Evolutionary conservation across 352 stramenopile genomes (phyloP).

Genomic region (Phytophthora ramorum): DNA sequence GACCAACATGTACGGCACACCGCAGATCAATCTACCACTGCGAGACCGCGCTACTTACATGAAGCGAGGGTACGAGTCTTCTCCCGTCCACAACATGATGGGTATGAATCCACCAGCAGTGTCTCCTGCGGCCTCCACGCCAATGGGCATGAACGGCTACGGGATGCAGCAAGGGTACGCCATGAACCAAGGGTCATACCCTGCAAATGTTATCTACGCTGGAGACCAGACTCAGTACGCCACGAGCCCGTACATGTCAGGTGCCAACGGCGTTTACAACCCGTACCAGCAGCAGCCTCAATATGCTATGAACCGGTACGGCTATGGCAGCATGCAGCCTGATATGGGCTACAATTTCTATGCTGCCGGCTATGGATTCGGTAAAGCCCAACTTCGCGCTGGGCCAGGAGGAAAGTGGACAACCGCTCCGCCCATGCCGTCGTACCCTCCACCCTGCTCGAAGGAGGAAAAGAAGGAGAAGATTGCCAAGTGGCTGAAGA

Average conservation of each 20-base stretch:
- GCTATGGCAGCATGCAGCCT: constrained; percentile 42
- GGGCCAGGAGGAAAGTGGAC: constrained; percentile 74
- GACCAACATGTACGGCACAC: constrained; percentile 40
- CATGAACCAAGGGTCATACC: constrained; percentile 36
- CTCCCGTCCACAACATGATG: constrained; percentile 39
- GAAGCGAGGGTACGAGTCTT: constrained; percentile 51
- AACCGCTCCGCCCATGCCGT: constrained; percentile 71
- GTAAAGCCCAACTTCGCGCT: constrained; percentile 53
- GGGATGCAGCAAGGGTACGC: constrained; percentile 42
- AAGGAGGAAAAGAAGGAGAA: constrained; percentile 89
- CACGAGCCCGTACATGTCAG: constrained; percentile 44
- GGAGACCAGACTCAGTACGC: constrained; percentile 34
- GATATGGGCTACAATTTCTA: constrained; percentile 74
- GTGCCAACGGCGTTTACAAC: constrained; percentile 36
- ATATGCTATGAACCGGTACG: constrained; percentile 54
- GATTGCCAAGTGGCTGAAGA: constrained; percentile 86
- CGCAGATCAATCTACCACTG: constrained; percentile 71
- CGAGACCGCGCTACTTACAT: constrained; percentile 64
- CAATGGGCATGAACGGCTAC: constrained; percentile 39
- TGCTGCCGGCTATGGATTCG: constrained; percentile 57
- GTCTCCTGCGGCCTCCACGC: constrained; percentile 26
- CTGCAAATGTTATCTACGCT: constrained; percentile 49
- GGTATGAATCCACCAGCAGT: constrained; percentile 36
- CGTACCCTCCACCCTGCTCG: constrained; percentile 77
- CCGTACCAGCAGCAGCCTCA: constrained; percentile 56